phyloP scores from a whole-genome alignment of 306 rosid species.

The Canavalia ensiformis region DNA sequence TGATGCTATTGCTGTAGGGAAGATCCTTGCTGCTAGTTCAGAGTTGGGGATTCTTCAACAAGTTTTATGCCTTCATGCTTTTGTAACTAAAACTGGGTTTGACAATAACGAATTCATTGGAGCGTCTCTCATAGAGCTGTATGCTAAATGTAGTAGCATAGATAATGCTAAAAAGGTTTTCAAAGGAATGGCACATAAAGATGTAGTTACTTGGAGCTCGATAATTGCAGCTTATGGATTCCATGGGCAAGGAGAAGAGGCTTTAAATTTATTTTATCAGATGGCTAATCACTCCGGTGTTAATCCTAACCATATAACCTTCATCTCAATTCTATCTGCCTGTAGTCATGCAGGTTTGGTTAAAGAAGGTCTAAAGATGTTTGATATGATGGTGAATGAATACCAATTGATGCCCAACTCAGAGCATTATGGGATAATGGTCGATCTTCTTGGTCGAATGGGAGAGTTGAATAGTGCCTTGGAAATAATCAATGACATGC shows the following conservation, averaged over 20 bases:
- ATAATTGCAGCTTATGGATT: conserved; percentile 84
- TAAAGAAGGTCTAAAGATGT: conserved; percentile 69
- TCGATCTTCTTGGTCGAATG: conserved; percentile 87
- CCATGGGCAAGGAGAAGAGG: conserved; percentile 75
- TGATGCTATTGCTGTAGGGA: conserved; percentile 78
- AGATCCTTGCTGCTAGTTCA: conserved; percentile 76
- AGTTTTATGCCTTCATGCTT: conserved; percentile 73
- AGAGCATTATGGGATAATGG: conserved; percentile 76
- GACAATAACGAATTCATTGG: conserved; percentile 60
- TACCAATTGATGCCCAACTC: conserved; percentile 62
- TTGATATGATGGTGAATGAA: conserved; percentile 65
- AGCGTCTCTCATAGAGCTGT: conserved; percentile 77
- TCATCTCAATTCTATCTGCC: conserved; percentile 75
- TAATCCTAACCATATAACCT: conserved; percentile 70
- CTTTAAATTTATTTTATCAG: conserved; percentile 58
- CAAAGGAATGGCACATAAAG: conserved; percentile 60
- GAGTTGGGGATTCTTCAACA: conserved; percentile 73
- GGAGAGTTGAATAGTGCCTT: conserved; percentile 80
- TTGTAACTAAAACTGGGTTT: conserved; percentile 57
- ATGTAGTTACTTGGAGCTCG: conserved; percentile 84
- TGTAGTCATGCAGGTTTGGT: conserved; percentile 91
- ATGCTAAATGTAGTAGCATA: conserved; percentile 80
- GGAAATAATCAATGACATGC: conserved; percentile 66
- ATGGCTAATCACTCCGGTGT: conserved; percentile 63
- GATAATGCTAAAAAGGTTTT: conserved; percentile 65